A percentile compares a stretch with the other conserved stretches of the same genome.
phyloP scores from a whole-genome alignment of 768 basidiomycete genomes.

The Lentinus tigrinus region DNA sequence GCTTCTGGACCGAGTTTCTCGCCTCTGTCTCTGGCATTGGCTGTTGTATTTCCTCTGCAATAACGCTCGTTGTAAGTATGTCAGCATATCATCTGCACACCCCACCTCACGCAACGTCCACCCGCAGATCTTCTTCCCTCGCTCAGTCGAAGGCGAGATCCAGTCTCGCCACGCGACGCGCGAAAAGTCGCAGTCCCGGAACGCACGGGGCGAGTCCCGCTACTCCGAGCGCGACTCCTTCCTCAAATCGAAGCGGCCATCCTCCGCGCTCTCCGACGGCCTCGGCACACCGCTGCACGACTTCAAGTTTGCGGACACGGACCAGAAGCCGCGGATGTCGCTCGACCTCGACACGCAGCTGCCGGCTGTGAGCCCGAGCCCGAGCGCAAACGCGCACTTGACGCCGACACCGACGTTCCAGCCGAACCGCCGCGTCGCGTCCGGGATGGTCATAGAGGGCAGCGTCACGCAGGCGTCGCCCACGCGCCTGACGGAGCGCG shows the following conservation, averaged over 20 bases:
- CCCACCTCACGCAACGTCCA: not conserved
- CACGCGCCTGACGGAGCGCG: slow-evolving; percentile 38
- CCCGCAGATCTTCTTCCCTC: slow-evolving; percentile 78
- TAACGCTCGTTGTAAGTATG: slow-evolving; percentile 64
- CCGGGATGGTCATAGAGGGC: slow-evolving; percentile 21
- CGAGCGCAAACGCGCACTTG: slow-evolving; percentile 3
- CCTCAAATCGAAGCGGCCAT: slow-evolving; percentile 1
- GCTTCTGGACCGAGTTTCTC: slow-evolving; percentile 52
- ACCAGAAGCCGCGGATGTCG: not conserved
- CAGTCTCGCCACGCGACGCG: slow-evolving; percentile 21
- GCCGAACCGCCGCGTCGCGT: slow-evolving; percentile 26
- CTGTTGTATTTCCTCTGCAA: slow-evolving; percentile 62
- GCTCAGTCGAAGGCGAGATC: slow-evolving; percentile 42
- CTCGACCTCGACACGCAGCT: not conserved
- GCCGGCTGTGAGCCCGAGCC: not conserved
- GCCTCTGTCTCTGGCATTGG: slow-evolving; percentile 59
- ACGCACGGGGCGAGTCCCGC: slow-evolving; percentile 11
- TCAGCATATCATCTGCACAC: not conserved
- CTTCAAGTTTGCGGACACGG: not conserved
- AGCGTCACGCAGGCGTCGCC: slow-evolving; percentile 18
- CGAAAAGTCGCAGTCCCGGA: slow-evolving; percentile 13
- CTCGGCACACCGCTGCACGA: not conserved
- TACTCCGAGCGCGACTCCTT: slow-evolving; percentile 12
- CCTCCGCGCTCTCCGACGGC: not conserved
- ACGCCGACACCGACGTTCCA: slow-evolving; percentile 17